Evolutionary conservation across 306 rosid species (phyloP).

Genomic region (Fragaria iinumae): DNA sequence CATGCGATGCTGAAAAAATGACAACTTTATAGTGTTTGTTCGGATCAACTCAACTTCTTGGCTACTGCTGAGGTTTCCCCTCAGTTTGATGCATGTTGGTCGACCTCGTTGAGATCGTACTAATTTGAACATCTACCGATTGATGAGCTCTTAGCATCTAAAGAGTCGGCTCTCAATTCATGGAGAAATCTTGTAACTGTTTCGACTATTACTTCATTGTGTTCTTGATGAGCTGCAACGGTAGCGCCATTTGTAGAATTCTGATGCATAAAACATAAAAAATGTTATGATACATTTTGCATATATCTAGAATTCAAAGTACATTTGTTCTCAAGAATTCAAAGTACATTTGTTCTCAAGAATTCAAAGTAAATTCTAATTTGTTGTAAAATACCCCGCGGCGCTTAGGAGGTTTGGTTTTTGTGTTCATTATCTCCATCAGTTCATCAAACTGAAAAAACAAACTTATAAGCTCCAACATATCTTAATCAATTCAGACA

Average conservation of each 20-base stretch:
- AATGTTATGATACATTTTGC: too few species aligned
- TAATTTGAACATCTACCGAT: too few species aligned
- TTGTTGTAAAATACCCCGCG: constrained; percentile 4
- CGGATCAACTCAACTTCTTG: too few species aligned
- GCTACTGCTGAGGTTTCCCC: too few species aligned
- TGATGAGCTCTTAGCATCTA: constrained; percentile 11
- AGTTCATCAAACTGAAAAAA: constrained; percentile 40
- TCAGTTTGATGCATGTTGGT: too few species aligned
- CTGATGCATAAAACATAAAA: constrained; percentile 3
- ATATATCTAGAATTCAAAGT: too few species aligned
- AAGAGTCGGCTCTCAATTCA: constrained; percentile 29
- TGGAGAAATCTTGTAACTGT: constrained; percentile 44
- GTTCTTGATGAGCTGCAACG: constrained; percentile 17
- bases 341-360: too few species aligned
- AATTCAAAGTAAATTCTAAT: too few species aligned
- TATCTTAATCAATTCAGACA: not conserved
- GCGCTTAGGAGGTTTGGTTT: constrained; percentile 22
- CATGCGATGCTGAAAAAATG: too few species aligned
- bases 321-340: too few species aligned
- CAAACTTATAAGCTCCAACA: not conserved
- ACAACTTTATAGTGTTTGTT: too few species aligned
- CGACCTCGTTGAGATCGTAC: too few species aligned
- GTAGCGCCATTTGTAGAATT: constrained; percentile 16
- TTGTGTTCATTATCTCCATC: constrained; percentile 32
- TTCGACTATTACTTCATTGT: constrained; percentile 31